These are phyloP conservation scores for Sinapis alba DNA, from an alignment of 441 rosid species.

Conservation along the genomic window DNA sequence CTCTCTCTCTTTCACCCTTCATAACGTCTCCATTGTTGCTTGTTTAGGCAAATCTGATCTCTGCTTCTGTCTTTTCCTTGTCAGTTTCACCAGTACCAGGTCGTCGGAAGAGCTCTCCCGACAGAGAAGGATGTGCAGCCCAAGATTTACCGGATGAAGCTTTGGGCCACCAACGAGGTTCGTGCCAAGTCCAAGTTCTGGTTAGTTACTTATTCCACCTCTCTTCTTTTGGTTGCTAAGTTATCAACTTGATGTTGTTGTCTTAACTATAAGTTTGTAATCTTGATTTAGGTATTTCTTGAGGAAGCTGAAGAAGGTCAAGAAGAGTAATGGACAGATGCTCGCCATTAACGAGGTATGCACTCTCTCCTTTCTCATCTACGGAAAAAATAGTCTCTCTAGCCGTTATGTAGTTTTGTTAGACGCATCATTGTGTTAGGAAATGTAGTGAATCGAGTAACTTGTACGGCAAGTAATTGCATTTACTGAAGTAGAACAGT, in stretches of 20 bases:
- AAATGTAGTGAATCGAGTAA: neutral
- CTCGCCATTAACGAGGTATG: conserved; percentile 73
- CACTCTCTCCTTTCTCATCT: neutral
- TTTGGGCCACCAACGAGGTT: conserved; percentile 56
- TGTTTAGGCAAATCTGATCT: conserved; percentile 13
- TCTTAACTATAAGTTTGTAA: neutral
- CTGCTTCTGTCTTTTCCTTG: neutral
- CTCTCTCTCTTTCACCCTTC: neutral
- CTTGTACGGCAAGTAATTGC: neutral
- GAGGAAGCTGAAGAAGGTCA: conserved; percentile 66
- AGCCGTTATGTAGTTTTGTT: neutral
- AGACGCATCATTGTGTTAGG: neutral
- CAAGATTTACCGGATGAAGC: conserved; percentile 56
- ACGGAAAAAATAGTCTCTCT: neutral
- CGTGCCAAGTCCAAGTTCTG: conserved; percentile 59
- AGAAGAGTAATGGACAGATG: conserved; percentile 70
- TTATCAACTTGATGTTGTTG: neutral
- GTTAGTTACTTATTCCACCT: conserved; percentile 43
- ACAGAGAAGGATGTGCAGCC: conserved; percentile 51
- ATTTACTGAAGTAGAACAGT: neutral
- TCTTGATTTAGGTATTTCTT: conserved; percentile 51
- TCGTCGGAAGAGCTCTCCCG: conserved; percentile 56
- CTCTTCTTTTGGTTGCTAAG: neutral
- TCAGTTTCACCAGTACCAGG: conserved; percentile 58
- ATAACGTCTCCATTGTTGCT: neutral